Percentiles rank a stretch among this genome's conserved stretches.
Evolutionary conservation across 2,329 filamentous ascomycete genomes (phyloP).

Genomic region (Pseudocercospora cruenta): DNA sequence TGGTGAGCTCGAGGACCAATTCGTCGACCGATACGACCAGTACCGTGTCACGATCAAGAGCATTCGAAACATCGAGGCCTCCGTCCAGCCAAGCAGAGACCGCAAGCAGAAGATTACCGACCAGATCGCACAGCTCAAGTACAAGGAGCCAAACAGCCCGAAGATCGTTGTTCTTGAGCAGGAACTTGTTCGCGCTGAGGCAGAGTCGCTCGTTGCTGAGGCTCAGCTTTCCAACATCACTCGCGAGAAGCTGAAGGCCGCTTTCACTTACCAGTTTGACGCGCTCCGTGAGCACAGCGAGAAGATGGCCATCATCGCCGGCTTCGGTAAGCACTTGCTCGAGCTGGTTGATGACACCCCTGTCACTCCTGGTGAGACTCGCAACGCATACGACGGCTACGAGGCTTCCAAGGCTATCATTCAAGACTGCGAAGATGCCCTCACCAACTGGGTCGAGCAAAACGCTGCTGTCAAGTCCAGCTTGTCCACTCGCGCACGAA

Average conservation of each 20-base stretch:
- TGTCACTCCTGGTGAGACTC: constrained; percentile 95
- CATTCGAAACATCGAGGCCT: constrained; percentile 98
- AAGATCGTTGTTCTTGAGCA: constrained; percentile 98
- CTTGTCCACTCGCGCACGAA: constrained; percentile 84
- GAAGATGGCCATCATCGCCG: constrained; percentile 96
- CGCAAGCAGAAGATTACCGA: constrained; percentile 99
- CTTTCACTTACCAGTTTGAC: constrained; percentile 97
- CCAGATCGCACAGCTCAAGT: constrained; percentile 97
- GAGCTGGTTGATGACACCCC: constrained; percentile 96
- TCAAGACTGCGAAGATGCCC: constrained; percentile 95
- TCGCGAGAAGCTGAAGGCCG: constrained; percentile 97
- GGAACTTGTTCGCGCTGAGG: constrained; percentile 96
- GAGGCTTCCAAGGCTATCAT: constrained; percentile 98
- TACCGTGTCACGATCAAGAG: constrained; percentile 99
- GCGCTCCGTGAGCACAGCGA: constrained; percentile 96
- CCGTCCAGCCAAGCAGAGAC: constrained; percentile 95
- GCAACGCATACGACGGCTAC: constrained; percentile 94
- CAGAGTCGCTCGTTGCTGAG: constrained; percentile 97
- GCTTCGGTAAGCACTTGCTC: constrained; percentile 96
- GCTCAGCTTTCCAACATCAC: constrained; percentile 99
- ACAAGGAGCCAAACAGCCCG: constrained; percentile 98
- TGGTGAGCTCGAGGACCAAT: constrained; percentile 96
- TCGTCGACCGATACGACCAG: constrained; percentile 98
- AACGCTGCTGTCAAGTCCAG: constrained; percentile 87
- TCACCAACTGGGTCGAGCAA: constrained; percentile 94